Evolutionary conservation across 257 asterid genomes (phyloP).

Genomic region (Orobanche coerulescens): DNA sequence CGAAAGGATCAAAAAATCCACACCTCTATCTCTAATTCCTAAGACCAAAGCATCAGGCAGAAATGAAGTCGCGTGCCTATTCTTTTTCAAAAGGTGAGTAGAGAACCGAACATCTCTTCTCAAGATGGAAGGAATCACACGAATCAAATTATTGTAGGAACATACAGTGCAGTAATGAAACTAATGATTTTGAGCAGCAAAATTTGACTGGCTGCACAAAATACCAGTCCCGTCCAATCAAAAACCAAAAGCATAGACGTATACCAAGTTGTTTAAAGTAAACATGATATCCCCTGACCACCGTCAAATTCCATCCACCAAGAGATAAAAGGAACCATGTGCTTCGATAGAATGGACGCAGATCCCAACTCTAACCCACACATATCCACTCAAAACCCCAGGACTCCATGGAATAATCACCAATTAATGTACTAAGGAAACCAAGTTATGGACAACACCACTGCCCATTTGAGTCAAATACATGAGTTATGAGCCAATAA

Average conservation of each 20-base stretch:
- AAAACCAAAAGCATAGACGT: not conserved
- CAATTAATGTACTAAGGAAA: not conserved
- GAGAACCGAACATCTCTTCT: not conserved
- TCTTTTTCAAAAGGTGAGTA: not conserved
- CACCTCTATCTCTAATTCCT: not conserved
- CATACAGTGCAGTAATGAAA: not conserved
- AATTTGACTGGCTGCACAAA: not conserved
- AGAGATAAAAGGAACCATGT: not conserved
- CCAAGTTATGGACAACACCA: not conserved
- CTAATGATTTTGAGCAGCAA: not conserved
- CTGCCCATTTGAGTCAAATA: not conserved
- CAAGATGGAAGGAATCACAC: no score
- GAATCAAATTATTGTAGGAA: no score
- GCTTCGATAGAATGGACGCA: not conserved
- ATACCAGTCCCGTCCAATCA: not conserved
- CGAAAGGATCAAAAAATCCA: not conserved
- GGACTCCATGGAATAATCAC: not conserved
- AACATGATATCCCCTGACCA: not conserved
- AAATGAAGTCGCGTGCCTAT: not conserved
- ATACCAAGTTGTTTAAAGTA: slow-evolving; percentile 8
- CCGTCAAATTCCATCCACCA: not conserved
- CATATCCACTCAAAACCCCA: not conserved
- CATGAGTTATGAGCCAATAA: slow-evolving; percentile 4
- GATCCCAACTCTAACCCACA: not conserved
- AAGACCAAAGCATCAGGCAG: not conserved